A percentile compares a stretch with the other conserved stretches of the same genome.
phyloP scores from a whole-genome alignment of 1,284 basidiomycete genomes.

The Boletus mariae region DNA sequence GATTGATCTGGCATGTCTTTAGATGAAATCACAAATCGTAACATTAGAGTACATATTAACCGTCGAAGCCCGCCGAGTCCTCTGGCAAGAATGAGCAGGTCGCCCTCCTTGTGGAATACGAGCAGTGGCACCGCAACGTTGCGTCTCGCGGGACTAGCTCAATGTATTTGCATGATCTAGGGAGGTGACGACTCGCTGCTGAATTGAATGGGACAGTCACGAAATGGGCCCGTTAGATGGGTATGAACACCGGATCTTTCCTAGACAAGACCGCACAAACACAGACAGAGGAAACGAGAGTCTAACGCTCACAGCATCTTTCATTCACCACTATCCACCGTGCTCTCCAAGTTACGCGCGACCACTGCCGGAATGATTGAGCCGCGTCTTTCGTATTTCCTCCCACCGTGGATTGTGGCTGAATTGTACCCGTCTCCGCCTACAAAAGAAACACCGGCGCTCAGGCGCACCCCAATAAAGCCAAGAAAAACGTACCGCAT shows the following conservation, averaged over 20 bases:
- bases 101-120: constrained; percentile 66
- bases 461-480: too few species aligned
- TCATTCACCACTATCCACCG: constrained; percentile 89
- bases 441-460: constrained; percentile 24
- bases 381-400: constrained; percentile 87
- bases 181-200: not conserved
- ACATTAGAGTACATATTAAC: constrained; percentile 78
- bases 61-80: constrained; percentile 76
- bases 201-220: not conserved
- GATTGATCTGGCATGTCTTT: not conserved
- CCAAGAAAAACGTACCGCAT: constrained; percentile 63
- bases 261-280: too few species aligned
- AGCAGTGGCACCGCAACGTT: constrained; percentile 40
- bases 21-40: constrained; percentile 27
- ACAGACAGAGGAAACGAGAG: too few species aligned
- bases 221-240: too few species aligned
- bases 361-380: constrained; percentile 89
- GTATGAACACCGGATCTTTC: too few species aligned
- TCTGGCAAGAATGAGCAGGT: constrained; percentile 81
- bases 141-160: not conserved
- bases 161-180: not conserved
- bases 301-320: constrained; percentile 60
- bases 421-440: constrained; percentile 85
- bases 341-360: constrained; percentile 84
- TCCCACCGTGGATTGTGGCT: constrained; percentile 87